Base-by-base conservation (phyloP, 345 rosid genomes). In the Atalantia buxifolia region DNA sequence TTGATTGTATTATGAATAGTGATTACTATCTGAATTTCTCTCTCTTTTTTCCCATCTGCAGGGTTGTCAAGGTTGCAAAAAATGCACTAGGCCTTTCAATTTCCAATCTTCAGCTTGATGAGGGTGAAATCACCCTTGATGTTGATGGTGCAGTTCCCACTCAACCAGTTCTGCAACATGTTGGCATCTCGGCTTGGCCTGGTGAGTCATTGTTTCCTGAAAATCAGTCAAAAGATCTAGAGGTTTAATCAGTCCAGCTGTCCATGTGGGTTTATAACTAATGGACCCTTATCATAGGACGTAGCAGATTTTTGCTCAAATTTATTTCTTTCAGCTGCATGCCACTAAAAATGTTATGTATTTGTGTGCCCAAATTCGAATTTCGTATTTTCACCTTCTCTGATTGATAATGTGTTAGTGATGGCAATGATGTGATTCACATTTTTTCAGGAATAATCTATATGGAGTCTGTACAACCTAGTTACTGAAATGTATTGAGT, bases 151-250 rank as follows among this genome's bases (percentile, higher is more conserved):
- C 89, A 42, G 87, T 92, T 82, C 98, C 98, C 40, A 90, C 91
- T 81, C 90, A 91, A 82, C 98, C 98, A 19, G 95, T 93, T 84
- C 87, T 95, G 74, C 95, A 95, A 80, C 99, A 95, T 82, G 88
- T 90, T 82, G 99, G 99, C 75, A 91, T 95, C 78, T 85, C 94
- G 80, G 98, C 94, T 45, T 93, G 98, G 99, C 99, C 99, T 70
- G 99, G 99, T 93, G 66, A 86, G 69, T 62, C 72, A 53, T 40
- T 76, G 22, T 56, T 75, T 62, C 61, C 45, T 75, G 48, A 73
- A 38, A 30, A n/a, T 59, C 35, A 69, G 28, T 75, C 16, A 36
- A n/a, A 53, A 74, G 36, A 53, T 68, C 60, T 38, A 3, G 18
- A 63, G 24, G 50, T 53, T 30, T 16, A 55, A 78, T 61, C 62